phyloP scores from a whole-genome alignment of 2,329 filamentous ascomycete species.

The Venturia effusa region DNA sequence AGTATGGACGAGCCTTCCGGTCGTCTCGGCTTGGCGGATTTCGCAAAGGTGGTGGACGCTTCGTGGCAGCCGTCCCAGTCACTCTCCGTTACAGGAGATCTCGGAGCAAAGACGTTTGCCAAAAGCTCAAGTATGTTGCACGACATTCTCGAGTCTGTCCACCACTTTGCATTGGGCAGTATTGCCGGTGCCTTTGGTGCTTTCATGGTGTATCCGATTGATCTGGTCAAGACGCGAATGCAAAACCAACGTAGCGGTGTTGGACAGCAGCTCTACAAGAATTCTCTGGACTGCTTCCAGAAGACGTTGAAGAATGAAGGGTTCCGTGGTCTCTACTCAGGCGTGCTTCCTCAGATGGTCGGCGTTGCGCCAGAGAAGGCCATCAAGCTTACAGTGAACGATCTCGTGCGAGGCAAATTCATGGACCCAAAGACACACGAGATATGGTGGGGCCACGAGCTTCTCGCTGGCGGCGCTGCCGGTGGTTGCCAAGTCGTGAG shows the following conservation, averaged over 20 bases:
- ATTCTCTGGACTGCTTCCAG: slow-evolving; percentile 87
- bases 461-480: slow-evolving; percentile 79
- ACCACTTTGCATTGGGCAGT: slow-evolving; percentile 85
- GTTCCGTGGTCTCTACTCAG: slow-evolving; percentile 80
- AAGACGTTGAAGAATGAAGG: slow-evolving; percentile 94
- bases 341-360: slow-evolving; percentile 87
- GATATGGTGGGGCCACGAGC: slow-evolving; percentile 61
- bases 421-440: slow-evolving; percentile 61
- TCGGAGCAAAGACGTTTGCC: slow-evolving; percentile 43
- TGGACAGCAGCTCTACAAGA: slow-evolving; percentile 87
- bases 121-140: slow-evolving; percentile 48
- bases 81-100: slow-evolving; percentile 27
- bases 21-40: slow-evolving; percentile 69
- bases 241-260: slow-evolving; percentile 88
- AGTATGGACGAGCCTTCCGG: slow-evolving; percentile 84
- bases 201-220: slow-evolving; percentile 99
- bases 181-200: slow-evolving; percentile 93
- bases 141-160: slow-evolving; percentile 62
- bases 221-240: slow-evolving; percentile 96
- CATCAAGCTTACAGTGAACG: slow-evolving; percentile 98
- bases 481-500: slow-evolving; percentile 89
- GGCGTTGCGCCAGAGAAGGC: slow-evolving; percentile 99
- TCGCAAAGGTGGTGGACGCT: slow-evolving; percentile 88
- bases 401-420: slow-evolving; percentile 69
- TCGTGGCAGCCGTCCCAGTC: slow-evolving; percentile 65